Evolutionary conservation across 352 stramenopile species (phyloP), one percentile per base, ranked within the genome.

Genomic region (Globisporangium spiculum): DNA sequence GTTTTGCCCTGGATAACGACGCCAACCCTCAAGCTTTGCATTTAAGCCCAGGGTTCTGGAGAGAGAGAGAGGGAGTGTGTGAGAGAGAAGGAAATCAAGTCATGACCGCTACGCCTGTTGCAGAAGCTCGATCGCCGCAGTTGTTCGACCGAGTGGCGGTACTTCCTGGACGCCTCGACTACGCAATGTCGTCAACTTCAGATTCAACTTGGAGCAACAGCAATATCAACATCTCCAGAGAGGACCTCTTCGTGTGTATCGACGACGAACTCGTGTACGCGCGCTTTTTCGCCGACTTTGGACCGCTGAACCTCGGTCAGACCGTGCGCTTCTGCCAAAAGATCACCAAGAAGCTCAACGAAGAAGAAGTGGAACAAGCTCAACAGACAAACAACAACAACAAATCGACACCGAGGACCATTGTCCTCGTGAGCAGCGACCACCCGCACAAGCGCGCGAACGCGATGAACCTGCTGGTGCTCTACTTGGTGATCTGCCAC

Each of bases 221-320:
- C 1, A 5, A 30, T 60, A 26, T 20, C 16, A 20, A 30, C 56
- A 26, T 24, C 16, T 9, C 10, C 58, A 24, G 89, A 9, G 27
- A 48, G 1, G 73, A 74, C 2, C 38, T 75, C 16, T 72, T 75
- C 36, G 16, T 84, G 32, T 74, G 71, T 10, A 74, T 86, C 30
- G 80, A 86, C 69, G 86, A 96, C 36, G 72, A 91, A 24, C 72
- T 99, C 32, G 70, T 96, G 1, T 99, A 99, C 79, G 97, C 93
- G 76, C 98, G 97, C 63, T 99, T 99, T 77, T 99, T 98, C 78
- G 86, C 98, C 7, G 97, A 99, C 75, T 99, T 99, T 84, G 97
- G 97, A 3, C 97, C 97, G 8, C 78, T 99, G 3, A 97, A 98
- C 65, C 80, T 99, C 1, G 93, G 81, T 0, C 94, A 98, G 74